phyloP scores from a whole-genome alignment of 2,329 filamentous ascomycete genomes.

The Phaeoacremonium minimum region DNA sequence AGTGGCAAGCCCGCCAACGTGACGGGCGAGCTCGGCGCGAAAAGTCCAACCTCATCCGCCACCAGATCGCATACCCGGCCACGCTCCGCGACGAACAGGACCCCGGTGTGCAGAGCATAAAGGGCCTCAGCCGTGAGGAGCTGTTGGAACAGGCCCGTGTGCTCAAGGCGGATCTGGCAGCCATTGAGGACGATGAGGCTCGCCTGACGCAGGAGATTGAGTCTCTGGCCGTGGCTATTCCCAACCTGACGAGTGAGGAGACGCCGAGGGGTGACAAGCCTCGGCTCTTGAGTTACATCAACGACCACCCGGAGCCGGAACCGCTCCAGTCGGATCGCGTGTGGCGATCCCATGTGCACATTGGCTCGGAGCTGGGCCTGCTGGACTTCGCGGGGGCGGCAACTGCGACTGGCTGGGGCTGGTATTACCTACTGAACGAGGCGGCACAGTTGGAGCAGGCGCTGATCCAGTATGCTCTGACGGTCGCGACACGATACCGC shows the following conservation, averaged over 20 bases:
- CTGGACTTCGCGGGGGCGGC: conserved; percentile 83
- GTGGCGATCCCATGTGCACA: conserved; percentile 76
- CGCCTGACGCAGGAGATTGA: conserved; percentile 62
- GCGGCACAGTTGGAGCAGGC: conserved; percentile 93
- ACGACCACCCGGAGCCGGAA: conserved; percentile 53
- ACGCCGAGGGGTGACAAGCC: conserved; percentile 70
- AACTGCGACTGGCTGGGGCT: conserved; percentile 89
- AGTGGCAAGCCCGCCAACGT: conserved; percentile 57
- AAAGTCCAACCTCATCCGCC: conserved; percentile 61
- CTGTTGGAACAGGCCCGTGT: conserved; percentile 60
- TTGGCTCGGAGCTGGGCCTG: conserved; percentile 82
- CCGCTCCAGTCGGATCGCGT: conserved; percentile 32
- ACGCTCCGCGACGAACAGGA: conserved; percentile 39
- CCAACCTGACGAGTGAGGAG: conserved; percentile 75
- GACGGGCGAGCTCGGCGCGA: conserved; percentile 59
- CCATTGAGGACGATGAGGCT: conserved; percentile 59
- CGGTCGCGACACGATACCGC: conserved; percentile 58
- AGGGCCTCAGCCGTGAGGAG: conserved; percentile 37
- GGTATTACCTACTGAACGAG: conserved; percentile 94
- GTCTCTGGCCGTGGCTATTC: conserved; percentile 69
- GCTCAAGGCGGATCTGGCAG: conserved; percentile 59
- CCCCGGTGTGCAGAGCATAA: conserved; percentile 18
- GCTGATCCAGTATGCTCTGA: conserved; percentile 79
- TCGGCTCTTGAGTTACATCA: conserved; percentile 71
- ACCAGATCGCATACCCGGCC: conserved; percentile 48